A percentile compares a stretch with the other conserved stretches of the same genome.
phyloP scores from a whole-genome alignment of 495 filamentous ascomycete genomes.

The Penicillium subrubescens region DNA sequence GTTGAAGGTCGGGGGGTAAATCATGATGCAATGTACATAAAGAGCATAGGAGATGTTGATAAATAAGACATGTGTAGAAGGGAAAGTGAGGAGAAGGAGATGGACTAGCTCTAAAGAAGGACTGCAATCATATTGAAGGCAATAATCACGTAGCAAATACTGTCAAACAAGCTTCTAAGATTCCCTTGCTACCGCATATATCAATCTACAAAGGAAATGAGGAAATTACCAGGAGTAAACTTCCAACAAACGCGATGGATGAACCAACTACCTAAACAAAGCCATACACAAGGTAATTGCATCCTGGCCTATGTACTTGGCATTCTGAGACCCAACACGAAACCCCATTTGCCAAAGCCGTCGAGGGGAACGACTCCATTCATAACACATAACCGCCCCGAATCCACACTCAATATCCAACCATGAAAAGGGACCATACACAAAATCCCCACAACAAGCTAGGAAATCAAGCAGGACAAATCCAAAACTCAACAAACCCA shows the following conservation, averaged over 20 bases:
- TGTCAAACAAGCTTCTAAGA: background rate
- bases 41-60: background rate
- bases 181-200: background rate
- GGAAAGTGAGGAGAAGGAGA: background rate
- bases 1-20: too few relatives aligned
- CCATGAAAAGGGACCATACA: background rate
- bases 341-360: background rate
- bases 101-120: background rate
- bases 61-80: background rate
- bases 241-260: background rate
- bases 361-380: background rate
- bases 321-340: background rate
- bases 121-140: too few relatives aligned
- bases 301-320: conserved; percentile 1
- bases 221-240: background rate
- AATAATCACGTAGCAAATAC: background rate
- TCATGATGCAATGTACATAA: too few relatives aligned
- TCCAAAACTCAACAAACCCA: conserved; percentile 19
- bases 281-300: background rate
- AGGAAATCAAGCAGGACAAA: conserved; percentile 7
- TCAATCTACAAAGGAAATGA: background rate
- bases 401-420: background rate
- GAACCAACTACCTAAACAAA: background rate
- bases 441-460: background rate
- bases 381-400: background rate